Conservation (phyloP, 2,329 filamentous ascomycete genomes). For the Whalleya microplaca region DNA sequence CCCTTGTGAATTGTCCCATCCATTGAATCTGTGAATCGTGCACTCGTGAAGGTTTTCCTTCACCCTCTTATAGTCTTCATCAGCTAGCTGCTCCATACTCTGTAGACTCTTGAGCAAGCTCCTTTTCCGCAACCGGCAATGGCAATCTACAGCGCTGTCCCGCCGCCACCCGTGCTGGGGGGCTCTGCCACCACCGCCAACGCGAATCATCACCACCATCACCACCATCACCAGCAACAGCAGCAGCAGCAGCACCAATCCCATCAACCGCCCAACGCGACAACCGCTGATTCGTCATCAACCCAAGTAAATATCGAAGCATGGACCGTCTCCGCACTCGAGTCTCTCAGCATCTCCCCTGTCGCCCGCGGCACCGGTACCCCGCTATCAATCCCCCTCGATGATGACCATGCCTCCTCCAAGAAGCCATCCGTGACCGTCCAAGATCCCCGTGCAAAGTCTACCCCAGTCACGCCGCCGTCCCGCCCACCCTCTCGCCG, state of each 20-base stretch:
- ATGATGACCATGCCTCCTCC: constrained; percentile 60
- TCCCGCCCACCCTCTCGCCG: constrained; percentile 51
- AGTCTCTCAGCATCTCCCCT: constrained; percentile 59
- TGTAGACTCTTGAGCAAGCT: neutral
- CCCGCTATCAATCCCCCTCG: constrained; percentile 75
- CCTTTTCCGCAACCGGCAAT: constrained; percentile 23
- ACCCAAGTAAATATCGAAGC: constrained; percentile 63
- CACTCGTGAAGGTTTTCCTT: neutral
- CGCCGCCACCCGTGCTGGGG: constrained; percentile 49
- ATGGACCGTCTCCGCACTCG: constrained; percentile 65
- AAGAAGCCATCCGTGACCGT: constrained; percentile 35
- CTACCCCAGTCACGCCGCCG: constrained; percentile 37
- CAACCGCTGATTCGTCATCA: constrained; percentile 33
- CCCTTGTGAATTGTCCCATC: too few species aligned
- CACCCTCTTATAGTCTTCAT: neutral
- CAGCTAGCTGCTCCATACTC: neutral
- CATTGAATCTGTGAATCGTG: neutral
- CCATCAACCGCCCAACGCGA: constrained; percentile 28
- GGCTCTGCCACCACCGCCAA: constrained; percentile 25
- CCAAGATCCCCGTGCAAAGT: constrained; percentile 31
- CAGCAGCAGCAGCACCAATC: constrained; percentile 15
- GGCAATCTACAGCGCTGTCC: constrained; percentile 58
- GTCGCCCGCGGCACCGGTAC: constrained; percentile 62
- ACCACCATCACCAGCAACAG: constrained; percentile 19
- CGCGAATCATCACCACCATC: constrained; percentile 24